Evolutionary conservation across 257 asterid species (phyloP).

Genomic region (Agastache rugosa): DNA sequence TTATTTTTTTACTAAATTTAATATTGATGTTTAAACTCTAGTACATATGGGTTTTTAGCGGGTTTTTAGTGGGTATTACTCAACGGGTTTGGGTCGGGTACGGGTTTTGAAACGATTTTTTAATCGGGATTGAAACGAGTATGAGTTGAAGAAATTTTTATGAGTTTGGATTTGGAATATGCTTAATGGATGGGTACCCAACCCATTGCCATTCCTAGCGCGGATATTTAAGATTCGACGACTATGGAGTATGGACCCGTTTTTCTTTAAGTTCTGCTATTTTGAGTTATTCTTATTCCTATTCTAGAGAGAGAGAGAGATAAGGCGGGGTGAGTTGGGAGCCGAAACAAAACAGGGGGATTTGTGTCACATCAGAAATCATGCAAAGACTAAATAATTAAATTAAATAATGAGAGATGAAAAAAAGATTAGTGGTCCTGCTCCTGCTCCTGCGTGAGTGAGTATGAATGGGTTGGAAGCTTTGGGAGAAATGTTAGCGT

Average conservation of each 20-base stretch:
- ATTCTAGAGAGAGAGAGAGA: background rate
- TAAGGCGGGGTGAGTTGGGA: slow-evolving; percentile 13
- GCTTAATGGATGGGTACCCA: too few species aligned
- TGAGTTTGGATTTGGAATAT: too few species aligned
- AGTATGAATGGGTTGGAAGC: slow-evolving; percentile 34
- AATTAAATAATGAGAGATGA: background rate
- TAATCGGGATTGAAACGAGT: too few species aligned
- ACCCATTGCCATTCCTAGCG: too few species aligned
- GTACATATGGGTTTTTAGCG: too few species aligned
- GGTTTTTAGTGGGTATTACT: too few species aligned
- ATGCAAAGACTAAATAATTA: slow-evolving; percentile 17
- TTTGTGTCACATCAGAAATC: slow-evolving; percentile 34
- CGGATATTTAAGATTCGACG: background rate
- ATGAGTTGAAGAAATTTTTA: too few species aligned
- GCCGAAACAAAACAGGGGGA: slow-evolving; percentile 26
- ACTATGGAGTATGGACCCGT: background rate
- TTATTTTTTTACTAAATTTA: too few species aligned
- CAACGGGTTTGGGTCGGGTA: too few species aligned
- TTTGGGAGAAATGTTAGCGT: slow-evolving; percentile 13
- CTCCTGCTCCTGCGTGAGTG: slow-evolving; percentile 2
- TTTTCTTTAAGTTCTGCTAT: background rate
- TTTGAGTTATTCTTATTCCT: background rate
- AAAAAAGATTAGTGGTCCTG: slow-evolving; percentile 38
- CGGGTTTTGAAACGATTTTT: too few species aligned
- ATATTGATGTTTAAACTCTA: too few species aligned